Conservation (phyloP, 257 asterid species). For the Nicotiana tabacum region DNA sequence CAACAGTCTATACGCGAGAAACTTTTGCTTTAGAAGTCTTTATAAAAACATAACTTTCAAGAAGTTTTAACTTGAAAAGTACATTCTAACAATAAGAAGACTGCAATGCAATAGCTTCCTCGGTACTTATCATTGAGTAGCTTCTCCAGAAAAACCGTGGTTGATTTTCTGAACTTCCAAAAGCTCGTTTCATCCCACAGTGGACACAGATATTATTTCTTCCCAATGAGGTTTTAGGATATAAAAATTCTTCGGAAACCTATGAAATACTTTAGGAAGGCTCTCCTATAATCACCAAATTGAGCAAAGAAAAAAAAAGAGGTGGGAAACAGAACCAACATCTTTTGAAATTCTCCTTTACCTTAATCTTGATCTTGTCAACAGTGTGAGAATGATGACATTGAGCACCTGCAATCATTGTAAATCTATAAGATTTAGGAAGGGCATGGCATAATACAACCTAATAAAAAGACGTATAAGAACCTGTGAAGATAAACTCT, state of each 20-base stretch:
- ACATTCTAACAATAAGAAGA: not conserved
- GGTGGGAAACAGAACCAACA: not conserved
- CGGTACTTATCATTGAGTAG: not conserved
- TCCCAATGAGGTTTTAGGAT: not conserved
- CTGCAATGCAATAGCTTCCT: not conserved
- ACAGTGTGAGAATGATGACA: slow-evolving; percentile 31
- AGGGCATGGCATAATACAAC: not conserved
- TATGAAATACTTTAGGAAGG: not conserved
- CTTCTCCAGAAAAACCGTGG: not conserved
- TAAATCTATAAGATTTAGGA: slow-evolving; percentile 24
- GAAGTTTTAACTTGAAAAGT: not conserved
- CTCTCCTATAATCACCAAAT: not conserved
- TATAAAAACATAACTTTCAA: not conserved
- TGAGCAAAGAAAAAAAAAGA: not conserved
- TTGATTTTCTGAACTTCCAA: not conserved
- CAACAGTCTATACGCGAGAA: not conserved
- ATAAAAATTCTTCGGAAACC: not conserved
- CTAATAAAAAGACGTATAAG: not conserved
- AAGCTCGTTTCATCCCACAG: not conserved
- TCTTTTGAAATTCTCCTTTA: slow-evolving; percentile 24
- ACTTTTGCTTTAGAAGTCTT: not conserved
- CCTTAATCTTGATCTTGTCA: slow-evolving; percentile 59
- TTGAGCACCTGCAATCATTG: slow-evolving; percentile 53
- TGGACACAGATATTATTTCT: not conserved
- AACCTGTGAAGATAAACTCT: not conserved